Evolutionary conservation across 441 rosid species (phyloP).

Genomic region (Metrosideros polymorpha): DNA sequence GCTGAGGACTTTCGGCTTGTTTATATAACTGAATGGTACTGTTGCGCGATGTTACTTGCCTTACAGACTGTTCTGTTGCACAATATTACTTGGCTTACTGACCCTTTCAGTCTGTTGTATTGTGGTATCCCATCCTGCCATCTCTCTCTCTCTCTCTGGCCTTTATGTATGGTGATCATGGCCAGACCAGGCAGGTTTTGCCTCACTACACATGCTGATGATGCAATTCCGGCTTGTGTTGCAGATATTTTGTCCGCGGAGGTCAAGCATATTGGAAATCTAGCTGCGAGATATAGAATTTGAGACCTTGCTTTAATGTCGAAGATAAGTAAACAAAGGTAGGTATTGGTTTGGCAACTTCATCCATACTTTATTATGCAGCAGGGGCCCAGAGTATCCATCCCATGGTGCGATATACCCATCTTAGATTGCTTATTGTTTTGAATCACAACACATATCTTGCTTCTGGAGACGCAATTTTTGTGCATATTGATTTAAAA

Average conservation of each 20-base stretch:
- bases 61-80: background rate
- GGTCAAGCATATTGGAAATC: conserved; percentile 24
- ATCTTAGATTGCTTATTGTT: background rate
- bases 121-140: background rate
- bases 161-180: background rate
- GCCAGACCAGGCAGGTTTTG: background rate
- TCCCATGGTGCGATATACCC: background rate
- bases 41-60: background rate
- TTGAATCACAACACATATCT: background rate
- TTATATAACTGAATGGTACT: background rate
- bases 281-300: conserved; percentile 24
- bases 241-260: conserved; percentile 26
- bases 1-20: background rate
- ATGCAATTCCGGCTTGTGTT: background rate
- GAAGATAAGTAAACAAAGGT: conserved; percentile 25
- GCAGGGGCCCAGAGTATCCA: background rate
- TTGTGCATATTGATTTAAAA: background rate
- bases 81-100: background rate
- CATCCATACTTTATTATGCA: background rate
- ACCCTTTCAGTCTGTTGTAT: background rate
- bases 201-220: background rate
- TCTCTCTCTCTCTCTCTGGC: background rate
- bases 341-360: no score
- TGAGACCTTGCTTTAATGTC: conserved; percentile 17
- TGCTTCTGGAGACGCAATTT: background rate